Evolutionary conservation across 2,329 filamentous ascomycete species (phyloP), one percentile per base, ranked within the genome.

Genomic region (Coleophoma cylindrospora): DNA sequence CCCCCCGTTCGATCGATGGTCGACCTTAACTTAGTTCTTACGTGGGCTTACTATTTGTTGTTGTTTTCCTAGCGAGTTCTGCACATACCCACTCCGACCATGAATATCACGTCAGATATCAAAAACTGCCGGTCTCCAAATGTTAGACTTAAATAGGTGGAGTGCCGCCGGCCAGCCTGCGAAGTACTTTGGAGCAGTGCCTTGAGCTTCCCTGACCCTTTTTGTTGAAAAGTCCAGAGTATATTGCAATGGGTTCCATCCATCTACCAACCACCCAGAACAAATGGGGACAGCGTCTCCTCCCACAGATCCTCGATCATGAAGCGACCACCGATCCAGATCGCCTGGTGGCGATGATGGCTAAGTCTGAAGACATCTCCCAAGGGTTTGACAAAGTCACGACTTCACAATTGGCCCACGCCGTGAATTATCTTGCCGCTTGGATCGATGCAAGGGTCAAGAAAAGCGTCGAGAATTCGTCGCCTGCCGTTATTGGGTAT

Each of bases 351-450:
- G 36, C 14, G 7, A 38, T 38, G 36, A 38, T 38, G 6, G 36
- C 36, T n/a, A 38, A 13, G 11, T 38, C 36, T n/a, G 15, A 14
- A 14, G 36, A 38, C 17, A 38, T 38, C 14, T n/a, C 14, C 7
- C 36, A 38, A 38, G 36, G 36, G 7, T 59, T 61, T 19, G 21
- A 46, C 3, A 34, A 33, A 3, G 34, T 59, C n/a, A 59, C 43
- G 14, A 34, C 50, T 13, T 47, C 47, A 2, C 50, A 61, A 40
- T 41, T 61, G 13, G 38, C 54, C 12, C 48, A 54, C 22, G 54
- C 54, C 1, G 51, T 60, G 2, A 56, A 61, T 33, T 58, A 48
- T n/a, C 57, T 51, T 36, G 46, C 60, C 9, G 43, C 56, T 17
- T 61, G 55, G 57, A 43, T 62, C 7, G 49, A 55, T 32, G 14